A percentile compares a stretch with the other conserved stretches of the same genome.
These are phyloP conservation scores for Monilinia polystroma DNA, from an alignment of 2,329 filamentous ascomycete genomes.

Conservation along the genomic window DNA sequence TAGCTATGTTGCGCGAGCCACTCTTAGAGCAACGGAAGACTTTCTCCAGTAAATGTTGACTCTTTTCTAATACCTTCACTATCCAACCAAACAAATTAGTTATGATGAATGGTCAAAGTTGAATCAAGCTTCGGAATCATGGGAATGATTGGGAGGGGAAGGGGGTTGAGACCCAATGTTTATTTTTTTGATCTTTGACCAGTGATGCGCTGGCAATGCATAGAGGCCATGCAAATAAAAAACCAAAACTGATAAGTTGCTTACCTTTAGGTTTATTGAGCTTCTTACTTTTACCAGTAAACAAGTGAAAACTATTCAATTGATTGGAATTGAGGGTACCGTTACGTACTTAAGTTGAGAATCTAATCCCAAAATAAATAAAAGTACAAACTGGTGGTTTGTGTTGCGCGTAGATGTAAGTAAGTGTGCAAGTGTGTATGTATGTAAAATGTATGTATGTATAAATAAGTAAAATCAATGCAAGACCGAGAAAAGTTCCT, in stretches of 20 bases:
- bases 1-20: conserved; percentile 34
- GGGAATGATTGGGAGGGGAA: conserved; percentile 36
- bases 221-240: conserved; percentile 31
- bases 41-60: conserved; percentile 34
- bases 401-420: conserved; percentile 18
- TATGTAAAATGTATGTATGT: not conserved
- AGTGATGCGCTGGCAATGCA: conserved; percentile 42
- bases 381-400: conserved; percentile 16
- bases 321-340: conserved; percentile 26
- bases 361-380: conserved; percentile 13
- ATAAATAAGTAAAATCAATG: not conserved
- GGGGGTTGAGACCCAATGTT: conserved; percentile 32
- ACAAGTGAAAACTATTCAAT: conserved; percentile 15
- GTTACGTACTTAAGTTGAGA: conserved; percentile 27
- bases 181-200: conserved; percentile 36
- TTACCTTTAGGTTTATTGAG: conserved; percentile 33
- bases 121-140: conserved; percentile 26
- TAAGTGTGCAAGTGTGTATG: not conserved
- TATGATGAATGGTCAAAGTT: conserved; percentile 33
- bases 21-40: conserved; percentile 27
- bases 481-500: not conserved
- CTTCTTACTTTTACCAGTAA: conserved; percentile 30
- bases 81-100: conserved; percentile 40
- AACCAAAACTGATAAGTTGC: conserved; percentile 28
- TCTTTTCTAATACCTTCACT: conserved; percentile 29